These are phyloP conservation scores for Ilyonectria sp. DNA, from an alignment of 2,329 filamentous ascomycete species.

Conservation along the genomic window DNA sequence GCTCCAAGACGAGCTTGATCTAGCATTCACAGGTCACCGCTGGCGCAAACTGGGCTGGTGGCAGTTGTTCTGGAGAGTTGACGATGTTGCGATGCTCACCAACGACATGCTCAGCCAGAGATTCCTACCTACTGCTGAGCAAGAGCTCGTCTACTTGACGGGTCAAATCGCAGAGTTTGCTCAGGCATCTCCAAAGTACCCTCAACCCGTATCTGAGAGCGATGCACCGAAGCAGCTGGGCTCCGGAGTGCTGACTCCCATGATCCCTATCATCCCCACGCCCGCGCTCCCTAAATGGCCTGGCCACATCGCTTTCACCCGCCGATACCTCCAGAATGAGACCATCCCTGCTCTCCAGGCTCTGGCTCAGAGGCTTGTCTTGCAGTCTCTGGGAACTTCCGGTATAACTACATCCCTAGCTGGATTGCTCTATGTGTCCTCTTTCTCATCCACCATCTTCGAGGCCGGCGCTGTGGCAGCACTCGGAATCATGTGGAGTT, in stretches of 20 bases:
- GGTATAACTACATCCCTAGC: slow-evolving; percentile 71
- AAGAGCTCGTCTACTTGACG: slow-evolving; percentile 85
- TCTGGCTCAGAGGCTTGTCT: slow-evolving; percentile 79
- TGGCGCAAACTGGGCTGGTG: slow-evolving; percentile 93
- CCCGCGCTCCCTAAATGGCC: slow-evolving; percentile 73
- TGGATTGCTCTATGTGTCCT: slow-evolving; percentile 70
- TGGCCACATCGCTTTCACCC: slow-evolving; percentile 79
- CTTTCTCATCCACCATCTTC: slow-evolving; percentile 67
- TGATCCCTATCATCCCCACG: slow-evolving; percentile 41
- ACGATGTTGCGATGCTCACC: slow-evolving; percentile 89
- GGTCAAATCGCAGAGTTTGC: slow-evolving; percentile 77
- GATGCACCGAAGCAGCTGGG: slow-evolving; percentile 38
- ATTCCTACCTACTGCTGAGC: slow-evolving; percentile 86
- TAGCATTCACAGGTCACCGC: slow-evolving; percentile 80
- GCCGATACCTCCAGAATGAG: slow-evolving; percentile 75
- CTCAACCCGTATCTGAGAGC: slow-evolving; percentile 53
- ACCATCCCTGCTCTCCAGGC: slow-evolving; percentile 81
- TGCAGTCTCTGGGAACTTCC: slow-evolving; percentile 83
- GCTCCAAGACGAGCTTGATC: slow-evolving; percentile 83
- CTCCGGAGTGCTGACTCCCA: slow-evolving; percentile 45
- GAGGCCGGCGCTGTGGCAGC: slow-evolving; percentile 75
- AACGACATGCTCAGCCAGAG: slow-evolving; percentile 82
- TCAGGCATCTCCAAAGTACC: slow-evolving; percentile 49
- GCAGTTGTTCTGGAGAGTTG: slow-evolving; percentile 95
- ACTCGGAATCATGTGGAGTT: slow-evolving; percentile 72